A percentile compares a stretch with the other conserved stretches of the same genome.
Evolutionary conservation across 306 rosid species (phyloP).

Genomic region (Acacia melanoxylon): DNA sequence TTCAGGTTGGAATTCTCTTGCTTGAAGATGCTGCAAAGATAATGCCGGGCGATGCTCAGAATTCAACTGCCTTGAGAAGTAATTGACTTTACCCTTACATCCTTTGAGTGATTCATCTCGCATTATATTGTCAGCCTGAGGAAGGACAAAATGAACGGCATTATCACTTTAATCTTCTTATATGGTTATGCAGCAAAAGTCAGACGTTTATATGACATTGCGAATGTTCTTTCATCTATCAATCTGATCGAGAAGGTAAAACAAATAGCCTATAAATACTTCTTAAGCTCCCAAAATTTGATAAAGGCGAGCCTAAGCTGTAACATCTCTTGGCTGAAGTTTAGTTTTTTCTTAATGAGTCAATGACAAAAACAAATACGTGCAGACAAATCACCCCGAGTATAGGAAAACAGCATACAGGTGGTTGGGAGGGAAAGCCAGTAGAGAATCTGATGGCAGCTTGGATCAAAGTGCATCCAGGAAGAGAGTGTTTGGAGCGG

Average conservation of each 20-base stretch:
- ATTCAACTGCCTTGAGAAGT: constrained; percentile 52
- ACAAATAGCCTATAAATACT: not conserved
- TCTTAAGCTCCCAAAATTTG: not conserved
- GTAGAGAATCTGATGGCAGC: constrained; percentile 25
- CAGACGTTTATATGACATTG: constrained; percentile 62
- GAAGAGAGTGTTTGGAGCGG: constrained; percentile 57
- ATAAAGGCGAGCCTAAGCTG: not conserved
- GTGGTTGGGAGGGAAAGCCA: constrained; percentile 51
- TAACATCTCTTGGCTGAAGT: not conserved
- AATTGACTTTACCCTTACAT: not conserved
- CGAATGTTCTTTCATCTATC: constrained; percentile 55
- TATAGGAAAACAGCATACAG: constrained; percentile 61
- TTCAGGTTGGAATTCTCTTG: constrained; percentile 46
- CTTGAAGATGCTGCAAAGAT: constrained; percentile 59
- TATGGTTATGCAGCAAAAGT: constrained; percentile 50
- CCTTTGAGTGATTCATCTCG: not conserved
- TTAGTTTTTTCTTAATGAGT: too few relatives aligned
- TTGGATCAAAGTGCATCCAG: constrained; percentile 18
- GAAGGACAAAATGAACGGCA: not conserved
- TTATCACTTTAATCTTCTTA: not conserved
- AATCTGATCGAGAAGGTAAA: constrained; percentile 62
- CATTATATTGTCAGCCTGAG: not conserved
- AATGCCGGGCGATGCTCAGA: constrained; percentile 49
- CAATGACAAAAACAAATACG: not conserved
- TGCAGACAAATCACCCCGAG: constrained; percentile 47